Percentiles rank a stretch among this genome's conserved stretches.
Conservation (phyloP, 2,329 filamentous ascomycete species). For the Xylariaceae sp. region DNA sequence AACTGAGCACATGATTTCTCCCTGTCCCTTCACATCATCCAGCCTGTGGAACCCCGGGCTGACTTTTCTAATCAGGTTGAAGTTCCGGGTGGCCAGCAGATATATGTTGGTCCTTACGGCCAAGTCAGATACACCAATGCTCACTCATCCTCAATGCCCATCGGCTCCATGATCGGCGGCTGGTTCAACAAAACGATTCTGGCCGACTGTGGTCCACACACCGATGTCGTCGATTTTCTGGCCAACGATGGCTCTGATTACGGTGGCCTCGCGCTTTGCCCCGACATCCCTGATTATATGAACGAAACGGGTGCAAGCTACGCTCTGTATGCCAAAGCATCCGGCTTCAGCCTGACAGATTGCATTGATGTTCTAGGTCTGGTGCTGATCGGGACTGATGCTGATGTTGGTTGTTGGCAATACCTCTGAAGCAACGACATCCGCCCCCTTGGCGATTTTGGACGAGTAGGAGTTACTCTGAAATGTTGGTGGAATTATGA, state of each 20-base stretch:
- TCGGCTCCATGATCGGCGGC: conserved; percentile 44
- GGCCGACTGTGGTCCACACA: conserved; percentile 17
- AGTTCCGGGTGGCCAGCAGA: conserved; percentile 60
- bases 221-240: conserved; percentile 22
- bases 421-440: conserved; percentile 27
- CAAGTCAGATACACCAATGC: conserved; percentile 51
- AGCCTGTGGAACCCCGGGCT: background rate
- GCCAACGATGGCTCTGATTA: conserved; percentile 23
- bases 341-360: conserved; percentile 20
- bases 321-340: conserved; percentile 20
- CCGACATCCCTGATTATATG: conserved; percentile 18
- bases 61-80: conserved; percentile 30
- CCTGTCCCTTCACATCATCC: background rate
- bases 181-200: conserved; percentile 35
- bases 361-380: conserved; percentile 32
- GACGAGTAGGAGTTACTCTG: too few relatives aligned
- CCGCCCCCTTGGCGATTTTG: too few relatives aligned
- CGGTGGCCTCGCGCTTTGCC: conserved; percentile 24
- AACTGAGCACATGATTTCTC: background rate
- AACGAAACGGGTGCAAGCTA: conserved; percentile 17
- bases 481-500: too few relatives aligned
- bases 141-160: conserved; percentile 48
- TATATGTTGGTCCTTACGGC: conserved; percentile 52
- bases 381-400: conserved; percentile 20
- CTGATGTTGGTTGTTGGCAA: conserved; percentile 33